Evolutionary conservation across 306 rosid species (phyloP).

Genomic region (Elaeagnus macrophylla): DNA sequence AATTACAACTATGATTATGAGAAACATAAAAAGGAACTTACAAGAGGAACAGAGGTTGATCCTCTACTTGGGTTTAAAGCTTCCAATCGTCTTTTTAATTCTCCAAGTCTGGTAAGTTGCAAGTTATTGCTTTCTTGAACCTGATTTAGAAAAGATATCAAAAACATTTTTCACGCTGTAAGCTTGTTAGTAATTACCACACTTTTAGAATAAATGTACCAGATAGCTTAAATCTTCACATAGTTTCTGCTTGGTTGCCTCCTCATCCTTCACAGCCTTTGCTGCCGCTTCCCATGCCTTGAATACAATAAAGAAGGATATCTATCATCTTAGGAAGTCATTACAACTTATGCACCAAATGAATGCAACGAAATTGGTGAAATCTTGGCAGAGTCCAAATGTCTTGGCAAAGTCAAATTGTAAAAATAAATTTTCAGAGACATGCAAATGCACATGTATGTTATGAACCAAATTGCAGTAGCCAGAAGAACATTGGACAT

Average conservation of each 20-base stretch:
- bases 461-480: too few relatives aligned
- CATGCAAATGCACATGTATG: too few relatives aligned
- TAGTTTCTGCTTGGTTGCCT: constrained; percentile 68
- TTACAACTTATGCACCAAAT: not conserved
- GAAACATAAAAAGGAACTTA: constrained; percentile 24
- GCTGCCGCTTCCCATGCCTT: constrained; percentile 75
- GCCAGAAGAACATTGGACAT: too few relatives aligned
- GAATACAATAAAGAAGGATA: constrained; percentile 16
- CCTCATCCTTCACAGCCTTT: constrained; percentile 66
- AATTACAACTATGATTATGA: not conserved
- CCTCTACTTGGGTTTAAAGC: constrained; percentile 66
- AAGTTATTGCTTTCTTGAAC: constrained; percentile 81
- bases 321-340: constrained; percentile 3
- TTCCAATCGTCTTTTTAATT: constrained; percentile 79
- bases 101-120: constrained; percentile 73
- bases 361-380: too few relatives aligned
- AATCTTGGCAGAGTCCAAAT: too few relatives aligned
- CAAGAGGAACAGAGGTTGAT: constrained; percentile 40
- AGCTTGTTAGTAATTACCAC: not conserved
- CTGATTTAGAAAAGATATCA: constrained; percentile 33
- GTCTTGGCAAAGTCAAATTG: too few relatives aligned
- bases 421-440: too few relatives aligned
- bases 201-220: constrained; percentile 35
- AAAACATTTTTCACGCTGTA: constrained; percentile 16
- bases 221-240: constrained; percentile 82